Evolutionary conservation across 108 stramenopile genomes (phyloP).

Genomic region (Mediolabrus comicus): DNA sequence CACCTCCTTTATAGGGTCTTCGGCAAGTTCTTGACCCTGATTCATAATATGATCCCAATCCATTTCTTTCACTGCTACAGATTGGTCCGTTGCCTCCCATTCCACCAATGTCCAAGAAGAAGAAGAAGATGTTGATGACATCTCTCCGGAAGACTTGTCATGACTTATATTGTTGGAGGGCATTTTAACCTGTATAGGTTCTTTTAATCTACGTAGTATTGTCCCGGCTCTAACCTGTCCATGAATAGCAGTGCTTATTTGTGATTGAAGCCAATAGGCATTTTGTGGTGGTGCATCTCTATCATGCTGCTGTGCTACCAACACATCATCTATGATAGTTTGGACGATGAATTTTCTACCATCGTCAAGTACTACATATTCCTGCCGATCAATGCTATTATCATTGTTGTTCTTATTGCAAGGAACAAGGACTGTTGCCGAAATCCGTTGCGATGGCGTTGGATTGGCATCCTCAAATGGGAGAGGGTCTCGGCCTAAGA

Average conservation of each 20-base stretch:
- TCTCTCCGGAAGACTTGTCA: too few relatives aligned
- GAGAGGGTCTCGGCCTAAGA: neutral
- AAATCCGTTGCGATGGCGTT: neutral
- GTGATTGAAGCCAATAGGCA: neutral
- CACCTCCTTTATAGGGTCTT: slow-evolving; percentile 85
- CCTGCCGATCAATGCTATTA: neutral
- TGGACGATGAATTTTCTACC: neutral
- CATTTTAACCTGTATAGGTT: neutral
- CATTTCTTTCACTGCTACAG: slow-evolving; percentile 76
- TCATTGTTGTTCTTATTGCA: neutral
- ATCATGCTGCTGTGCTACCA: neutral
- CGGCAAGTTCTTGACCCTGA: slow-evolving; percentile 54
- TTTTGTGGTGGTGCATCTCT: neutral
- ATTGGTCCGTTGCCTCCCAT: slow-evolving; percentile 61
- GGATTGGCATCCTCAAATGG: neutral
- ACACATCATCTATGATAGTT: neutral
- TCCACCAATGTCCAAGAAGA: slow-evolving; percentile 26
- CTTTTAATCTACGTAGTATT: neutral
- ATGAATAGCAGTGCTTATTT: neutral
- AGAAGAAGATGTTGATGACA: too few relatives aligned
- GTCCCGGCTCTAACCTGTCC: neutral
- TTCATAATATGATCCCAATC: slow-evolving; percentile 53
- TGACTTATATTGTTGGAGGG: neutral
- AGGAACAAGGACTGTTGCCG: neutral
- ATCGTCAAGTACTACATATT: neutral